A percentile compares a stretch with the other conserved stretches of the same genome.
phyloP scores from a whole-genome alignment of 2,329 filamentous ascomycete genomes.

The Claviceps citrina region DNA sequence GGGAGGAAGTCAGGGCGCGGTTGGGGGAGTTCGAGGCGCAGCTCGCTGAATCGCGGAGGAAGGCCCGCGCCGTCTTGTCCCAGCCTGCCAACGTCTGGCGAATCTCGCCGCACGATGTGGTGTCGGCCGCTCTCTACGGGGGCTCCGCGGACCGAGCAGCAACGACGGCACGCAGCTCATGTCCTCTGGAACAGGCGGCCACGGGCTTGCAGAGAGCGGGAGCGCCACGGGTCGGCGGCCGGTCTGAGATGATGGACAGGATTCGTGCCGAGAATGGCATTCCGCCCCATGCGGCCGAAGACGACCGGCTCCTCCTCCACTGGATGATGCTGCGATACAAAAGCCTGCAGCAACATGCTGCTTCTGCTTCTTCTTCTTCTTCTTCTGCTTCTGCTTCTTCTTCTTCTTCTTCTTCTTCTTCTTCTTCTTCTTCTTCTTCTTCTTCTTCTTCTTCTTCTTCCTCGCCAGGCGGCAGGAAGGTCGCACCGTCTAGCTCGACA shows the following conservation, averaged over 20 bases:
- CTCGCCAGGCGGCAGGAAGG: not conserved
- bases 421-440: no score
- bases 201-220: not conserved
- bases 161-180: not conserved
- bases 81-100: conserved; percentile 20
- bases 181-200: not conserved
- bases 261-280: conserved; percentile 17
- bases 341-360: conserved; percentile 3
- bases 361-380: no score
- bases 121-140: conserved; percentile 19
- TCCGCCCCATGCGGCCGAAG: conserved; percentile 12
- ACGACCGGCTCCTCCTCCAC: conserved; percentile 19
- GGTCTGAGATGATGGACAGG: conserved; percentile 8
- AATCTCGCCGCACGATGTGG: conserved; percentile 27
- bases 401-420: no score
- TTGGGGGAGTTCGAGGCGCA: conserved; percentile 17
- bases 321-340: conserved; percentile 21
- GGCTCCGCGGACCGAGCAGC: not conserved
- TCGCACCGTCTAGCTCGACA: conserved; percentile 6
- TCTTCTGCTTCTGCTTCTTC: no score
- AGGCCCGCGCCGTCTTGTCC: conserved; percentile 12
- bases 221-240: not conserved
- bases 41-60: conserved; percentile 13
- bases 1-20: conserved; percentile 12
- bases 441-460: no score